These are phyloP conservation scores for Pittosporum tobira DNA, from an alignment of 129 eudicot species.

Conservation along the genomic window DNA sequence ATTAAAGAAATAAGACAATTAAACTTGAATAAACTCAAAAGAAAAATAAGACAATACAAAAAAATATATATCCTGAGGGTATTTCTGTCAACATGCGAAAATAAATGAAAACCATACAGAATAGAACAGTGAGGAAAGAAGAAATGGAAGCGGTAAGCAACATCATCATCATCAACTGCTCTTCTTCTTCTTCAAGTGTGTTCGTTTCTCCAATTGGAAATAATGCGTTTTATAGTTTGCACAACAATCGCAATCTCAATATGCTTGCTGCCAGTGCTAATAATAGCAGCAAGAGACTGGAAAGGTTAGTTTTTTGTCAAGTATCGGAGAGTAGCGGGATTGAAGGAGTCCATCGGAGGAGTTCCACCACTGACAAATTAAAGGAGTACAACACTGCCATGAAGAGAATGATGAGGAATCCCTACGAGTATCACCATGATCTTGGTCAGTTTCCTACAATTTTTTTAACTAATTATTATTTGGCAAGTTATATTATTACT, in stretches of 20 bases:
- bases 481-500: too few species aligned
- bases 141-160: slow-evolving; percentile 17
- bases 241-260: slow-evolving; percentile 9
- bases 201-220: slow-evolving; percentile 12
- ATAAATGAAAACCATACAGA: too few species aligned
- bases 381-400: slow-evolving; percentile 79
- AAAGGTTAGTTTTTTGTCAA: slow-evolving; percentile 29
- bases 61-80: too few species aligned
- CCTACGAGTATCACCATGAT: slow-evolving; percentile 95
- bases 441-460: slow-evolving; percentile 47
- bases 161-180: slow-evolving; percentile 10
- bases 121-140: background rate
- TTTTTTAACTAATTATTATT: background rate
- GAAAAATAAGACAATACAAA: too few species aligned
- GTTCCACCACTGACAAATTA: slow-evolving; percentile 38
- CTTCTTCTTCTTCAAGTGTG: background rate
- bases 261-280: slow-evolving; percentile 8
- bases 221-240: slow-evolving; percentile 1
- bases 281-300: too few species aligned
- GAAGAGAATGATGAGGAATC: slow-evolving; percentile 94
- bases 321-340: slow-evolving; percentile 33
- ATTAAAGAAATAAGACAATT: too few species aligned
- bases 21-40: too few species aligned
- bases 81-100: too few species aligned
- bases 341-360: slow-evolving; percentile 18